phyloP scores from a whole-genome alignment of 2,329 filamentous ascomycete genomes.

The Neurospora crassa region DNA sequence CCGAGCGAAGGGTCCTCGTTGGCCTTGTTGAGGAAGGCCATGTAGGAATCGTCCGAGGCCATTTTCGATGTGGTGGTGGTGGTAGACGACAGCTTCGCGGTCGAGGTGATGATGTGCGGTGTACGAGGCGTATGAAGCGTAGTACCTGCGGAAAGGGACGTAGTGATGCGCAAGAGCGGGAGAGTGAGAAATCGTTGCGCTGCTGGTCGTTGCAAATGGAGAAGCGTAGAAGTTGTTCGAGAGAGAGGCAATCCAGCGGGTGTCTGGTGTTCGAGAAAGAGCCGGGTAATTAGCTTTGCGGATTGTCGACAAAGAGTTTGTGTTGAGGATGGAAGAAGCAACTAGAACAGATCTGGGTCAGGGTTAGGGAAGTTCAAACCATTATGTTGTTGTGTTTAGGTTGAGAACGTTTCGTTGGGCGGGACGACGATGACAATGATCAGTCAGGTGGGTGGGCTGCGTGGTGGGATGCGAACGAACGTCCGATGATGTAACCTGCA shows the following conservation, averaged over 20 bases:
- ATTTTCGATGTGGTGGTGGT: conserved; percentile 28
- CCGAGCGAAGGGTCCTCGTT: conserved; percentile 68
- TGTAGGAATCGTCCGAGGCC: conserved; percentile 75
- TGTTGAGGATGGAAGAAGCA: neutral
- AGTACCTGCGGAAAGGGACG: too few species aligned
- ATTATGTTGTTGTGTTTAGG: neutral
- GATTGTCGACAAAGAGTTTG: neutral
- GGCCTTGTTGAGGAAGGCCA: conserved; percentile 77
- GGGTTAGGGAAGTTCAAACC: neutral
- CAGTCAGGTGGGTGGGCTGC: neutral
- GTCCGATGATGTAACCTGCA: neutral
- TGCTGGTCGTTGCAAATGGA: neutral
- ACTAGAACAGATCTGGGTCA: neutral
- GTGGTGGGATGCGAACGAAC: neutral
- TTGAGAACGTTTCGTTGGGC: neutral
- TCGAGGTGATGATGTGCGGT: neutral
- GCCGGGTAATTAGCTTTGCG: neutral
- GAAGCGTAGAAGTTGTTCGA: neutral
- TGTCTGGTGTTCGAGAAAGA: neutral
- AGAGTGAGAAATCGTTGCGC: neutral
- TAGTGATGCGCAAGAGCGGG: neutral
- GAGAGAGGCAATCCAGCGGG: neutral
- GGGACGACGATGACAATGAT: neutral
- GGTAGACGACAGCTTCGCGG: neutral
- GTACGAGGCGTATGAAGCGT: too few species aligned